Conservation (phyloP, 2,329 filamentous ascomycete species). For the Diplodia sapinea region DNA sequence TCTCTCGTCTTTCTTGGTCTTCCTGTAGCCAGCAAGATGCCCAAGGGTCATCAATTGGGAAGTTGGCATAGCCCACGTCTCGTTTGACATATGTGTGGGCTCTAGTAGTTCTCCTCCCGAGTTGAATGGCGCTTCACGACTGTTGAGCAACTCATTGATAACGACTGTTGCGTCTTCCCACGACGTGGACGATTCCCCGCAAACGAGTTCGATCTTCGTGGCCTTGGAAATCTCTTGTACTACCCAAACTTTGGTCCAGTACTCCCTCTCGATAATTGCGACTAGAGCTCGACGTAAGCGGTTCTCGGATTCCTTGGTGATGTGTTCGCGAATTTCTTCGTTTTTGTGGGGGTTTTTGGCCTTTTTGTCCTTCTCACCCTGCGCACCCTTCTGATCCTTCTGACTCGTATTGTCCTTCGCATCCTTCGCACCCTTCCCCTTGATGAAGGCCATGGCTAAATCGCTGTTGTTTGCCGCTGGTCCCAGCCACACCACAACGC, state of each 20-base stretch:
- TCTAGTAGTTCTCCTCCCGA: background rate
- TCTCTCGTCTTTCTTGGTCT: no score
- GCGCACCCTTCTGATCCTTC: no score
- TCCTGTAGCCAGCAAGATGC: background rate
- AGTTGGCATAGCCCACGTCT: background rate
- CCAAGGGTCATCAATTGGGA: background rate
- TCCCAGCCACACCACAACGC: slow-evolving; percentile 37
- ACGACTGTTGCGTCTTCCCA: background rate
- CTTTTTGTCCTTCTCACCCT: no score
- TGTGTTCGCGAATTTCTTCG: no score
- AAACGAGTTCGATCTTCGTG: background rate
- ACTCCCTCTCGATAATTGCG: background rate
- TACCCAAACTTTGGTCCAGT: background rate
- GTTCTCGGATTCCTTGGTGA: background rate
- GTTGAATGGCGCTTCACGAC: background rate
- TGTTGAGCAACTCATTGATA: no score
- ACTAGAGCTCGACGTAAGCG: background rate
- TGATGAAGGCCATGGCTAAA: background rate
- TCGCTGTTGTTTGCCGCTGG: background rate
- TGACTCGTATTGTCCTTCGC: no score
- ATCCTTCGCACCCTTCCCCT: background rate
- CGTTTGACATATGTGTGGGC: background rate
- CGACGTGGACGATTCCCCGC: accelerated
- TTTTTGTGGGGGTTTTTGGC: no score
- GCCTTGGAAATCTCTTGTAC: background rate